Percentiles rank a stretch among this genome's conserved stretches.
phyloP scores from a whole-genome alignment of 2,329 filamentous ascomycete species.

The Aspergillus pseudoterreus region DNA sequence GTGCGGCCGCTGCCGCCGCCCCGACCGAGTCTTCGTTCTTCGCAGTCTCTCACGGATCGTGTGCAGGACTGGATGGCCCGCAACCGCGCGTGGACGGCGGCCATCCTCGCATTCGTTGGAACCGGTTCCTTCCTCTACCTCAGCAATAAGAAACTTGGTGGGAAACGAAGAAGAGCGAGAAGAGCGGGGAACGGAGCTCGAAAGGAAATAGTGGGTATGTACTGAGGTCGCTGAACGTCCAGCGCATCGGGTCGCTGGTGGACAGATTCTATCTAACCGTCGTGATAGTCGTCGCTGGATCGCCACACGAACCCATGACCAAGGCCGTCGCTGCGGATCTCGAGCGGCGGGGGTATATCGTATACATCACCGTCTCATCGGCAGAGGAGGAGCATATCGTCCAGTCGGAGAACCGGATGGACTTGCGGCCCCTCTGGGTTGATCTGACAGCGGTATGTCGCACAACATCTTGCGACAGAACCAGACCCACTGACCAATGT shows the following conservation, averaged over 20 bases:
- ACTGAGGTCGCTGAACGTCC: neutral
- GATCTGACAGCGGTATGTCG: slow-evolving; percentile 60
- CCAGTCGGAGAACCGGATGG: slow-evolving; percentile 69
- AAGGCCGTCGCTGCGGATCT: slow-evolving; percentile 80
- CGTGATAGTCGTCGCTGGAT: slow-evolving; percentile 74
- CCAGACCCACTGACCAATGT: slow-evolving; percentile 5
- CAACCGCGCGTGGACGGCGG: slow-evolving; percentile 70
- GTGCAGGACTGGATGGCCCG: slow-evolving; percentile 67
- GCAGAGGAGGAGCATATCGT: slow-evolving; percentile 79
- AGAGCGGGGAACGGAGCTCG: slow-evolving; percentile 78
- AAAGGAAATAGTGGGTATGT: slow-evolving; percentile 69
- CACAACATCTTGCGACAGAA: neutral
- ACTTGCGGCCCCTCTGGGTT: slow-evolving; percentile 76
- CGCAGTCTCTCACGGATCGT: slow-evolving; percentile 49
- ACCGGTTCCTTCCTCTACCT: slow-evolving; percentile 59
- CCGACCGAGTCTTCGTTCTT: slow-evolving; percentile 24
- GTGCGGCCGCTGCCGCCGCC: slow-evolving; percentile 52
- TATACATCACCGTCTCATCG: slow-evolving; percentile 85
- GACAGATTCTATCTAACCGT: neutral
- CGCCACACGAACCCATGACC: slow-evolving; percentile 76
- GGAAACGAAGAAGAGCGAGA: slow-evolving; percentile 68
- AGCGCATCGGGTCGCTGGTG: slow-evolving; percentile 1
- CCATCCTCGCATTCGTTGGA: slow-evolving; percentile 66
- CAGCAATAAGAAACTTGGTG: slow-evolving; percentile 57
- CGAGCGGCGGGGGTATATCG: slow-evolving; percentile 86